Conservation (phyloP, 2,329 filamentous ascomycete genomes). For the Aspergillus fijiensis region DNA sequence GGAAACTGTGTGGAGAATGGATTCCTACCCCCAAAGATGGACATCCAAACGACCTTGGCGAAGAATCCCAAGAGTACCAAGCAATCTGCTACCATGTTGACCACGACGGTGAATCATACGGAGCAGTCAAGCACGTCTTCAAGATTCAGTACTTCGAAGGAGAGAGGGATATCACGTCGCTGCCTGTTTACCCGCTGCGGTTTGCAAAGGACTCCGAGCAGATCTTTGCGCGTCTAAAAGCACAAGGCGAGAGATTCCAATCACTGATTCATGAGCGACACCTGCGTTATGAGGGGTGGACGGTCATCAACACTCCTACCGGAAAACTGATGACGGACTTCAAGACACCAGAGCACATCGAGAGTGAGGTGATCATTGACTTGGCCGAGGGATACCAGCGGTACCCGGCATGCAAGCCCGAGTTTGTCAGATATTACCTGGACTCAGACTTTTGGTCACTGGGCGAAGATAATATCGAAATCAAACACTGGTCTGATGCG, state of each 20-base stretch:
- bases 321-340: background rate
- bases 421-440: background rate
- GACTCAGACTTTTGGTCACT: background rate
- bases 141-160: conserved; percentile 27
- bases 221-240: background rate
- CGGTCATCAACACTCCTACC: conserved; percentile 6
- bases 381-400: conserved; percentile 10
- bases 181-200: conserved; percentile 26
- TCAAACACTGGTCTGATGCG: background rate
- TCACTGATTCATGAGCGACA: conserved; percentile 6
- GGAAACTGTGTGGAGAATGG: conserved; percentile 15
- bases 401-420: background rate
- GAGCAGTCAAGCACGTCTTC: conserved; percentile 22
- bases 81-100: conserved; percentile 30
- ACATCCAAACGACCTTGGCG: background rate
- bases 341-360: conserved; percentile 12
- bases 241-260: conserved; percentile 13
- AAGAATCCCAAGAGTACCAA: conserved; percentile 19
- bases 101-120: conserved; percentile 28
- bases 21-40: background rate
- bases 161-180: conserved; percentile 26
- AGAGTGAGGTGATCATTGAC: conserved; percentile 20
- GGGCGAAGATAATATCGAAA: conserved; percentile 1
- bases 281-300: conserved; percentile 15
- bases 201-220: conserved; percentile 7